Base-by-base conservation (phyloP, 73 alveolate species). In the Paramecium caudatum region DNA sequence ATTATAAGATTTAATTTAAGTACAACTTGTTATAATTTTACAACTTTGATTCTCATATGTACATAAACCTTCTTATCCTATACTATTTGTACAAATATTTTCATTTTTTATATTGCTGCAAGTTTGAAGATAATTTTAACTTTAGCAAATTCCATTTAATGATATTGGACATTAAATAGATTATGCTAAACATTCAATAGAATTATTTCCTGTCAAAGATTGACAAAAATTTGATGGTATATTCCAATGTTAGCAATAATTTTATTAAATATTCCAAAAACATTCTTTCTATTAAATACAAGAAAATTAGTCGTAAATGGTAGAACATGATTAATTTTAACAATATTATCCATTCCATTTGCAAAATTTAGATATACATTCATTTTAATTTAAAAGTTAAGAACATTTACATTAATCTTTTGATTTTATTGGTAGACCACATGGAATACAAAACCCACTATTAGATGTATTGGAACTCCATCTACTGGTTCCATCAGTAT, bases 51-150 rank as follows among this genome's bases (percentile, higher is more conserved):
- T 21, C 0, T 55, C 1, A 55, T 55, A 55, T 55, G 12, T 55
- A 23, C 80, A 55, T 27, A 27, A 55, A 0, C 80, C 80, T 5
- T 55, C 80, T 55, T 55, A 55, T 55, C 80, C 80, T 27, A 55
- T 55, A 55, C 80, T 55, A 21, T 55, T 55, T 5, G 80, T 43
- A 55, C 80, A 55, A n/a, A n/a, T n/a, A n/a, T n/a, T n/a, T n/a
- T n/a, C n/a, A n/a, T n/a, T n/a, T n/a, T n/a, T n/a, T n/a, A n/a
- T n/a, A n/a, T n/a, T n/a, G n/a, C n/a, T n/a, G n/a, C 63, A 47
- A 16, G 63, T 47, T 47, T 47, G 19, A 7, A 47, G 16, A 8
- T 7, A 30, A 4, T 9, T n/a, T 47, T 30, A 6, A 10, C 19
- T 47, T 47, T 47, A n/a, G 1, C 63, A 47, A 7, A 47, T 0